Base-by-base conservation (phyloP, 306 rosid genomes). In the Vigna reflexopilosa region DNA sequence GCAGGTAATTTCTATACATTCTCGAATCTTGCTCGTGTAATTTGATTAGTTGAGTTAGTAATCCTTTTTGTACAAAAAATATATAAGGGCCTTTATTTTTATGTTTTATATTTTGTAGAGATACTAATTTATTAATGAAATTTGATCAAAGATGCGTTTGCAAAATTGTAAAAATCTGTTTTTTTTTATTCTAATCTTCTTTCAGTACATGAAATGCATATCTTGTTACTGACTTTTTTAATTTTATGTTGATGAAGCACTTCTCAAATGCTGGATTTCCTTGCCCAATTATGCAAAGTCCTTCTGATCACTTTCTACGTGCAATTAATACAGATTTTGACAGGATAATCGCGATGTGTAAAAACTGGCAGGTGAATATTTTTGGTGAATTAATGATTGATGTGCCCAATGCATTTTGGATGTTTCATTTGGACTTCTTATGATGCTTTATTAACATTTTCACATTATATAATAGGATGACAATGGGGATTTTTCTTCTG, bases 261-360 rank as follows among this genome's bases (percentile, higher is more conserved):
- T 96, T 96, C 82, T 88, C 99, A 74, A 96, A 96, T 80, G 99
- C 99, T 76, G 99, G 99, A 90, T 96, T 96, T 80, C 99, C 99
- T 47, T 96, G 99, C 78, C 99, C 99, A 47, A 96, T 96, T 82
- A 96, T 96, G 99, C 99, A 96, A 96, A 96, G 99, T 80, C 99
- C 99, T 75, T 93, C 99, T 6, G 99, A 96, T 84, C 99, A 96
- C 86, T 96, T 96, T 83, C 76, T 96, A 70, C 98, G 99, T 0
- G 99, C 99, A 59, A 93, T 96, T 76, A 96, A 96, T 87, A 90
- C 99, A 17, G 97, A 96, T 78, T 96, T 96, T 30, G 99, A 96
- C 87, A 90, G 98, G 86, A 96, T 96, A 78, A 96, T 96, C 75
- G 96, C 97, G 14, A 96, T 88, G 94, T 96, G 99, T 87, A 96